Conservation (phyloP, 345 rosid species). For the Salix arbutifolia region DNA sequence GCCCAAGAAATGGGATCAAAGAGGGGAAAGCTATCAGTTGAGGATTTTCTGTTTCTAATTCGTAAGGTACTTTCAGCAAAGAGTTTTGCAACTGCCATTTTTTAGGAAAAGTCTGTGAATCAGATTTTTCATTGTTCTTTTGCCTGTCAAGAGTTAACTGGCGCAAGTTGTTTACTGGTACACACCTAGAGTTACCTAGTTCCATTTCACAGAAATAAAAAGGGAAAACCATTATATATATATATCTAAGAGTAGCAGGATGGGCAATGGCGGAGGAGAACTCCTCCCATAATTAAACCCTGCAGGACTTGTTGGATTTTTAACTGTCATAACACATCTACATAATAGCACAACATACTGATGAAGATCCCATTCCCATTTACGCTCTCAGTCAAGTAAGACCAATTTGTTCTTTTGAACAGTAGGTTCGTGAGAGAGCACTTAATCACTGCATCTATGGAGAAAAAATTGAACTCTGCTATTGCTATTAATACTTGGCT, state of each 20-base stretch:
- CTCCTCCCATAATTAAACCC: not conserved
- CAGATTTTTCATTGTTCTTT: too few relatives aligned
- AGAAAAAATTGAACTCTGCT: not conserved
- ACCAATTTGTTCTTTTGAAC: not conserved
- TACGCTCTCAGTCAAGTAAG: not conserved
- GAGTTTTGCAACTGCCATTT: not conserved
- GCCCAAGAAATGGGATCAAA: conserved; percentile 84
- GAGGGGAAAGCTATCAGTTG: conserved; percentile 76
- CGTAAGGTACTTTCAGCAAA: conserved; percentile 55
- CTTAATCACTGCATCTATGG: not conserved
- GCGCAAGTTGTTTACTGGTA: too few relatives aligned
- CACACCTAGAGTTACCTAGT: too few relatives aligned
- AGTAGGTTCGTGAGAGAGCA: not conserved
- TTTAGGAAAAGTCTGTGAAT: not conserved
- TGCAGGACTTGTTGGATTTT: not conserved
- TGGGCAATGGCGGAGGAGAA: not conserved
- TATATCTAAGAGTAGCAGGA: not conserved
- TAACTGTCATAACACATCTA: not conserved
- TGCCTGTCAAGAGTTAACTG: too few relatives aligned
- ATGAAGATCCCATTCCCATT: too few relatives aligned
- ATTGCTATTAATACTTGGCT: not conserved
- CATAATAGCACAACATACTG: too few relatives aligned
- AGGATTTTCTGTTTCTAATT: conserved; percentile 75
- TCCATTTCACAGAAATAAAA: not conserved
- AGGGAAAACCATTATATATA: not conserved